Base-by-base conservation (phyloP, 305 asterid species). In the Rubia tinctorum region DNA sequence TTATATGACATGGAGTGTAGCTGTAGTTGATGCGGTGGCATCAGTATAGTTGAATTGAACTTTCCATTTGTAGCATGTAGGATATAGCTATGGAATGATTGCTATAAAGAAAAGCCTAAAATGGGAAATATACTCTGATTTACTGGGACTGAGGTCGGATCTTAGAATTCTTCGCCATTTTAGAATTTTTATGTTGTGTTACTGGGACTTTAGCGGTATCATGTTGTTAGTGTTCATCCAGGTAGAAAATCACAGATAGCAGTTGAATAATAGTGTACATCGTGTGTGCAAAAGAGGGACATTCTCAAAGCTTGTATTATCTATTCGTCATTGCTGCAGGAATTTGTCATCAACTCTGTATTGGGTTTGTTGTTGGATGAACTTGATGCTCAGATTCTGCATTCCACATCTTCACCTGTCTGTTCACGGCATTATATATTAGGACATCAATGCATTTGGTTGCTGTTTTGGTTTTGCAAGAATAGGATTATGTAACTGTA, bases 1-100 rank as follows among this genome's bases (percentile, higher is more conserved):
- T 66, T 66, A 20, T 53, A 30, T n/a, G 59, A 51, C 61, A 25
- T n/a, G 30, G 56, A 70, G 47, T 30, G 9, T 22, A 47, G 73
- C 23, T 66, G 63, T 49, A 51, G 63, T 70, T 53, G 73, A 39
- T 30, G n/a, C 43, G 4, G 39, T 34, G 43, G 12, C 14, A 22
- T n/a, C n/a, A n/a, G n/a, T n/a, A 30, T 39, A 40, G 53, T 22
- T 66, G 22, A 11, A 14, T 64, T 43, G 13, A 13, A 27, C 62
- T 49, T 27, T 42, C 25, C 47, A 47, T 27, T 25, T 69, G 12
- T 45, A 49, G 27, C n/a, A 11, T 44, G 39, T 47, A 64, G 68
- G 68, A 37, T 2, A 43, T 34, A 23, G n/a, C n/a, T 25, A 62
- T 64, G 37, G 23, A 34, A 10, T 27, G 40, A 67, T 45, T 23